Base-by-base conservation (phyloP, 2,329 filamentous ascomycete genomes). In the Trichoderma sp. region DNA sequence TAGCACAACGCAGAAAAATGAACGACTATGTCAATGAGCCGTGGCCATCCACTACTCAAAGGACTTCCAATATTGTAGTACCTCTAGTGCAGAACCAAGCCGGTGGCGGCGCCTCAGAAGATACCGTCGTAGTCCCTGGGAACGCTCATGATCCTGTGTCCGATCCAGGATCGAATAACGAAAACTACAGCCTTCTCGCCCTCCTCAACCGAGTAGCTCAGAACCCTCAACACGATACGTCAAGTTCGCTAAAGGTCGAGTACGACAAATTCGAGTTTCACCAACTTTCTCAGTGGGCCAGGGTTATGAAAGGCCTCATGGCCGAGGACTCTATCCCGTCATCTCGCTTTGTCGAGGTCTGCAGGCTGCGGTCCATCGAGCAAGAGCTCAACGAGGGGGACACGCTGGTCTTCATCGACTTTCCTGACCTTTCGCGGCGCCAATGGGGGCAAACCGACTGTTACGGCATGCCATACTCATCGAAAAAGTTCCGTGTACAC, bases 321-420 rank as follows among this genome's bases (percentile, higher is more conserved):
- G 34, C 66, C 11, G 66, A 71, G 14, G 34, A 34, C 11, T 21
- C n/a, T 15, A 65, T 66, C 11, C 43, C 26, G 30, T 28, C 57
- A 7, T 36, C 36, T 64, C 65, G 60, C 26, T 72, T 71, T 28
- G 51, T 69, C 60, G 71, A 74, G 64, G 62, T 69, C 5, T 73
- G 56, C 63, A 76, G 75, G 34, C 65, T 81, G 28, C 79, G 80
- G 36, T 71, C 76, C 4, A 71, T 76, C 39, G 30, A 58, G 11
- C 76, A 77, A 8, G 79, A 80, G 57, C 73, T 81, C 47, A 72
- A 68, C 11, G 24, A 78, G 4, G 85, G 85, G 6, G 85, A 86
- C 68, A 85, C 84, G 0, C 75, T 86, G 8, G 80, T 86, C 32
- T 79, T 85, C 58, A 78, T 88, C 32, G 81, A 83, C 36, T 81